Conservation (phyloP, 768 basidiomycete species). For the Hemileccinum impolitum region DNA sequence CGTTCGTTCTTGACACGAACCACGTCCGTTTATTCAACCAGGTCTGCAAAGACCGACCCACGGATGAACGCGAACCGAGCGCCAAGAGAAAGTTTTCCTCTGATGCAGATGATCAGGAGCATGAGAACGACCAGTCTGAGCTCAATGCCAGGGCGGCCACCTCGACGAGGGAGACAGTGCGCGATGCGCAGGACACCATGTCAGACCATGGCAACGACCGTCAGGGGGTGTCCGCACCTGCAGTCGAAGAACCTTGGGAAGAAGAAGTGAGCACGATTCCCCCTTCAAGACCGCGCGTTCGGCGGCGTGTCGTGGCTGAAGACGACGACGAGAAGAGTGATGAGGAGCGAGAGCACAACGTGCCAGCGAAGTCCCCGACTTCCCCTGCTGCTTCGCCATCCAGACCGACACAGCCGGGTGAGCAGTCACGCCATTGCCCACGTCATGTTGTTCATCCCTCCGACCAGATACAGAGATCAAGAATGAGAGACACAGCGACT, state of each 20-base stretch:
- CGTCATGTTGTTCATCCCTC: neutral
- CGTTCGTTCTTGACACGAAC: neutral
- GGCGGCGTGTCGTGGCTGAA: constrained; percentile 8
- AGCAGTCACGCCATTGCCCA: neutral
- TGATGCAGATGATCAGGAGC: neutral
- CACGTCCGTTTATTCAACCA: neutral
- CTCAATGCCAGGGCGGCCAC: no score
- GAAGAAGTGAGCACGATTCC: neutral
- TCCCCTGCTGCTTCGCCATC: constrained; percentile 3
- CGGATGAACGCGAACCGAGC: neutral
- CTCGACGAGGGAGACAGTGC: neutral
- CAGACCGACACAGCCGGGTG: constrained; percentile 1
- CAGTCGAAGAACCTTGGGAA: constrained; percentile 4
- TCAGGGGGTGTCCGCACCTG: neutral
- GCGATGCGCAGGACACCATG: neutral
- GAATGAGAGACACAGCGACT: neutral
- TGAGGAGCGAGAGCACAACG: constrained; percentile 1
- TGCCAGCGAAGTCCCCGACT: neutral
- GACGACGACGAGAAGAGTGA: constrained; percentile 3
- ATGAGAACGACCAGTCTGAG: neutral
- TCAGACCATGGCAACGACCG: constrained; percentile 8
- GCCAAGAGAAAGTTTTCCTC: neutral
- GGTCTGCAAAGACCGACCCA: no score
- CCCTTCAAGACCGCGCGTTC: constrained; percentile 2
- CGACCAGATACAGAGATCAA: constrained; percentile 3